Evolutionary conservation across 441 rosid genomes (phyloP).

Genomic region (Populus hybrid): DNA sequence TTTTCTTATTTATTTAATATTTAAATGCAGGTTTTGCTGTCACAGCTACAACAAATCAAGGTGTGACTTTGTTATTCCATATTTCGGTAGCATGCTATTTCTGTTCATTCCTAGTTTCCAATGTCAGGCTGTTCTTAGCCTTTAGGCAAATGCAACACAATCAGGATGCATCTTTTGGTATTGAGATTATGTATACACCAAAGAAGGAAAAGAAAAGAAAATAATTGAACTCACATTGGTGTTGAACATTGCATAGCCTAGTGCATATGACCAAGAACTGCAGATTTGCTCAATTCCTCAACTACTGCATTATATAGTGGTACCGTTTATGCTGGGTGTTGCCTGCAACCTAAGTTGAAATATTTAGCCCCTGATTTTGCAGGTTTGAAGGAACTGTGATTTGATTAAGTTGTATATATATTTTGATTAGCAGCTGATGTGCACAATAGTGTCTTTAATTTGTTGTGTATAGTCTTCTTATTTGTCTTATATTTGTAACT

Average conservation of each 20-base stretch:
- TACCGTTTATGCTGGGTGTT: background rate
- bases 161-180: background rate
- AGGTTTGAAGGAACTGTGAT: background rate
- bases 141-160: background rate
- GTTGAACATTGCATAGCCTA: background rate
- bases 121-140: background rate
- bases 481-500: background rate
- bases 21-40: slow-evolving; percentile 48
- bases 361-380: background rate
- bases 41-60: slow-evolving; percentile 65
- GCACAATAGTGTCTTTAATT: background rate
- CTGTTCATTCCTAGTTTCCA: background rate
- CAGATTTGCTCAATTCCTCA: background rate
- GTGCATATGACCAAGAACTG: slow-evolving; percentile 4
- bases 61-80: slow-evolving; percentile 31
- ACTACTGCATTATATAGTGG: background rate
- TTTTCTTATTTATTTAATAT: slow-evolving; percentile 7
- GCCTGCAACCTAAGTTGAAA: background rate
- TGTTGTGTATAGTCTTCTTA: background rate
- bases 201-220: background rate
- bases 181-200: background rate
- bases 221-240: background rate
- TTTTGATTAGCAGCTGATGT: background rate
- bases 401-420: background rate
- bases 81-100: background rate